phyloP scores from a whole-genome alignment of 2,329 filamentous ascomycete species.

The Exophiala aquamarina region DNA sequence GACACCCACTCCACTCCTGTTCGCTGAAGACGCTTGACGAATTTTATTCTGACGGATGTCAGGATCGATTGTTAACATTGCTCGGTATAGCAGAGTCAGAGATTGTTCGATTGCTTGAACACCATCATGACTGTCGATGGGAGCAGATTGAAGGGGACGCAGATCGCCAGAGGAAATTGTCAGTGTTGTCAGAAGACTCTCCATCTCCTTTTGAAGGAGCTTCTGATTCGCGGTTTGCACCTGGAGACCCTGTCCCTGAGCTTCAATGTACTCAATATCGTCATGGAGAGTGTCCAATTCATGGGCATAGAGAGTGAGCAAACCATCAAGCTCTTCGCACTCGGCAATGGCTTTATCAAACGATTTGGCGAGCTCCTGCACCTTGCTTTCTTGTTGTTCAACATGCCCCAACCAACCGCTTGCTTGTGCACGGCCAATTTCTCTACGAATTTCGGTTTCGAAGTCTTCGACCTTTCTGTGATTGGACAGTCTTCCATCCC shows the following conservation, averaged over 20 bases:
- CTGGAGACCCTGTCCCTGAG: constrained; percentile 93
- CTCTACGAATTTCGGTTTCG: constrained; percentile 78
- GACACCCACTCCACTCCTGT: constrained; percentile 46
- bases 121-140: constrained; percentile 69
- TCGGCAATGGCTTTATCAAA: constrained; percentile 90
- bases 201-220: constrained; percentile 82
- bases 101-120: constrained; percentile 76
- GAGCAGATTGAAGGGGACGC: constrained; percentile 69
- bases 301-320: constrained; percentile 90
- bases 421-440: constrained; percentile 86
- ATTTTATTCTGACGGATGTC: constrained; percentile 61
- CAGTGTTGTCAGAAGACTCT: constrained; percentile 85
- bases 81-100: constrained; percentile 81
- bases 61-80: constrained; percentile 91
- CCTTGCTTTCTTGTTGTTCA: constrained; percentile 84
- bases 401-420: constrained; percentile 85
- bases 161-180: constrained; percentile 79
- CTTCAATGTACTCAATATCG: constrained; percentile 95
- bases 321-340: constrained; percentile 92
- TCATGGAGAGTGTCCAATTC: constrained; percentile 95
- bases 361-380: constrained; percentile 79
- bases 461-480: constrained; percentile 75
- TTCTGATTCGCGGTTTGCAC: constrained; percentile 98
- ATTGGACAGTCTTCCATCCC: constrained; percentile 76
- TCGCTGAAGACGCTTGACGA: constrained; percentile 47